Evolutionary conservation across 306 rosid species (phyloP).

Genomic region (Castanospermum australe): DNA sequence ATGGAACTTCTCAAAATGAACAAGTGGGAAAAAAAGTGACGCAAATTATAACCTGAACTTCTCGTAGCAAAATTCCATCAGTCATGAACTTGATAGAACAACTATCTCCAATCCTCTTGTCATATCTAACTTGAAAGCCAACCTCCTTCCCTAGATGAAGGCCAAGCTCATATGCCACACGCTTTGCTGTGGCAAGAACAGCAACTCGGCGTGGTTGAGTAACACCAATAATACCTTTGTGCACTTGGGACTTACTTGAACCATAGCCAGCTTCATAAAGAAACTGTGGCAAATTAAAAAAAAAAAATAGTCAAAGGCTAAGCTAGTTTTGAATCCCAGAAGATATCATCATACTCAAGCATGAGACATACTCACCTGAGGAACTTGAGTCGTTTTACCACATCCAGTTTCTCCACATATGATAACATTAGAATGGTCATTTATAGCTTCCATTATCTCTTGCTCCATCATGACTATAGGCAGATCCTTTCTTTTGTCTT

Average conservation of each 20-base stretch:
- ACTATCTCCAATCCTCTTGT: slow-evolving; percentile 75
- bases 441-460: slow-evolving; percentile 95
- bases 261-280: slow-evolving; percentile 93
- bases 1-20: neutral
- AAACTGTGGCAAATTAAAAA: slow-evolving; percentile 45
- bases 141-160: slow-evolving; percentile 75
- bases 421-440: slow-evolving; percentile 69
- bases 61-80: slow-evolving; percentile 91
- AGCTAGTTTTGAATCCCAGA: slow-evolving; percentile 10
- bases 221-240: slow-evolving; percentile 75
- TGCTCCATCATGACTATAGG: slow-evolving; percentile 99
- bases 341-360: slow-evolving; percentile 17
- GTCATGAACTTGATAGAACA: slow-evolving; percentile 96
- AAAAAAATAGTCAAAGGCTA: neutral
- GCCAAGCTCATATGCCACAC: slow-evolving; percentile 91
- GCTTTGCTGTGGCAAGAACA: slow-evolving; percentile 91
- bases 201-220: slow-evolving; percentile 98
- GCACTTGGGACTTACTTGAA: slow-evolving; percentile 48
- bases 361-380: slow-evolving; percentile 61
- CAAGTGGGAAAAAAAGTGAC: neutral
- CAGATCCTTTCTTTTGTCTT: slow-evolving; percentile 75
- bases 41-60: slow-evolving; percentile 73
- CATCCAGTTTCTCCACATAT: slow-evolving; percentile 98
- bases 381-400: slow-evolving; percentile 99
- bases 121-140: slow-evolving; percentile 94